A percentile compares a stretch with the other conserved stretches of the same genome.
These are phyloP conservation scores for Pistacia integerrima DNA, from an alignment of 345 rosid genomes.

Conservation along the genomic window DNA sequence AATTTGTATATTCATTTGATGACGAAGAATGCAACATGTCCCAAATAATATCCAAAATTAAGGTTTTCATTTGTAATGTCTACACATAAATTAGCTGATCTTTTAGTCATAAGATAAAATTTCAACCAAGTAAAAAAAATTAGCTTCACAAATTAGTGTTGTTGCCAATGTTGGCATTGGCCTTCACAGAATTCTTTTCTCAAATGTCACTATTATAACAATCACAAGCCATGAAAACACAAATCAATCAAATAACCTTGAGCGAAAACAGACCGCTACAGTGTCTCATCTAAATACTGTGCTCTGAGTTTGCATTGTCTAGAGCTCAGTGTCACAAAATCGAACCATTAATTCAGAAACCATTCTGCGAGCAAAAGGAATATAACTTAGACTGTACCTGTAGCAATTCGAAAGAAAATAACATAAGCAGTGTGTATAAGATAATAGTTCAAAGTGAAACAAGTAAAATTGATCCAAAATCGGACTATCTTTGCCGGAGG, in stretches of 20 bases:
- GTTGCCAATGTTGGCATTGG: too few species aligned
- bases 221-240: neutral
- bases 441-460: neutral
- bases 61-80: too few species aligned
- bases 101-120: too few species aligned
- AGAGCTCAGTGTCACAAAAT: slow-evolving; percentile 83
- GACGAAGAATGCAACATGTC: too few species aligned
- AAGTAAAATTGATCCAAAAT: neutral
- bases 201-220: neutral
- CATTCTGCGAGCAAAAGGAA: slow-evolving; percentile 85
- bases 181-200: too few species aligned
- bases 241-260: neutral
- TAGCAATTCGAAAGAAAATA: slow-evolving; percentile 28
- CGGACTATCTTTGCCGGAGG: neutral
- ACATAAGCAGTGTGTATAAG: slow-evolving; percentile 9
- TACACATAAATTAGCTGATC: too few species aligned
- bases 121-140: too few species aligned
- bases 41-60: too few species aligned
- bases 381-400: slow-evolving; percentile 94
- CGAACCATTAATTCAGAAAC: slow-evolving; percentile 80
- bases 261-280: neutral
- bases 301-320: slow-evolving; percentile 11
- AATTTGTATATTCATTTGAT: too few species aligned
- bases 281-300: slow-evolving; percentile 1
- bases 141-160: too few species aligned